Percentiles rank a stretch among this genome's conserved stretches.
Conservation (phyloP, 192 early-diverging fungal species). For the Chytriomyces sp. region DNA sequence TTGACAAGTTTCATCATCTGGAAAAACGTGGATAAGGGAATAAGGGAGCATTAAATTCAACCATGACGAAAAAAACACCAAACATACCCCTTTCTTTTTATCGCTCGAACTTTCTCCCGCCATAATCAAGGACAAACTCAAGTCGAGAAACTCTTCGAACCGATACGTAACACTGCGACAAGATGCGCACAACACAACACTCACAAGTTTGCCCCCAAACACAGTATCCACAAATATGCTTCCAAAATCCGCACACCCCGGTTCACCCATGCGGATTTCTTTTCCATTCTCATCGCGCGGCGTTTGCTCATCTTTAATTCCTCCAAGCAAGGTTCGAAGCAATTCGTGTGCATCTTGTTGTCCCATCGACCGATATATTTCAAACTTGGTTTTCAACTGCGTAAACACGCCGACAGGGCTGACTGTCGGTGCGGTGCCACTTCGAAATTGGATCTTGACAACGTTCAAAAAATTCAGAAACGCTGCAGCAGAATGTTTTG, state of each 20-base stretch:
- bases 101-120: slow-evolving; percentile 20
- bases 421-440: slow-evolving; percentile 32
- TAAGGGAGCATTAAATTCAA: background rate
- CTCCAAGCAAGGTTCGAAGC: slow-evolving; percentile 68
- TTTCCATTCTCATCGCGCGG: slow-evolving; percentile 8
- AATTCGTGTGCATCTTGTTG: slow-evolving; percentile 81
- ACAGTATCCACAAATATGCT: slow-evolving; percentile 65
- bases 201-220: slow-evolving; percentile 72
- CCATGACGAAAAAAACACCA: slow-evolving; percentile 14
- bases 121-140: slow-evolving; percentile 58
- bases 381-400: slow-evolving; percentile 61
- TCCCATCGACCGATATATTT: slow-evolving; percentile 58
- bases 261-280: slow-evolving; percentile 11
- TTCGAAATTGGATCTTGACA: slow-evolving; percentile 6
- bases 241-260: background rate
- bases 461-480: slow-evolving; percentile 32
- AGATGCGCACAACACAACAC: slow-evolving; percentile 68
- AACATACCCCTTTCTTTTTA: slow-evolving; percentile 18
- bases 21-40: slow-evolving; percentile 14
- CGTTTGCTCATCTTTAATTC: slow-evolving; percentile 61
- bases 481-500: background rate
- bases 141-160: slow-evolving; percentile 68
- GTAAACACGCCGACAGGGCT: slow-evolving; percentile 64
- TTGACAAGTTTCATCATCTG: slow-evolving; percentile 13
- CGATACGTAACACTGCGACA: slow-evolving; percentile 64